Percentiles rank a stretch among this genome's conserved stretches.
These are phyloP conservation scores for Asparagopsis taxiformis DNA, from an alignment of 31 red algal genomes.

Conservation along the genomic window DNA sequence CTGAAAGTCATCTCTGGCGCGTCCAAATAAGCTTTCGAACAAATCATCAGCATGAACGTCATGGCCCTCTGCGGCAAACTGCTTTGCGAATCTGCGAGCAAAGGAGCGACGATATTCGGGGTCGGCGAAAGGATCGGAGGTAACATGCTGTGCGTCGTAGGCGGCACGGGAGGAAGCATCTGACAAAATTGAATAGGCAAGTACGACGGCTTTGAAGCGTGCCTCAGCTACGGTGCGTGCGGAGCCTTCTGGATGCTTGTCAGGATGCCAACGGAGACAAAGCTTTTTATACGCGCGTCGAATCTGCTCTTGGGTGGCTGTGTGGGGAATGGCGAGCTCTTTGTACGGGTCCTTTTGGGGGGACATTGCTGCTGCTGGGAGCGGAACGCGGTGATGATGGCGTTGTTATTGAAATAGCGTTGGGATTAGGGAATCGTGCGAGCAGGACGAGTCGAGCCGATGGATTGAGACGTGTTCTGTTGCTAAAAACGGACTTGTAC, in stretches of 20 bases:
- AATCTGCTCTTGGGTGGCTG: slow-evolving; percentile 73
- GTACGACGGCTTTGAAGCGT: slow-evolving; percentile 62
- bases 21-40: slow-evolving; percentile 26
- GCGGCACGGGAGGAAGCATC: slow-evolving; percentile 50
- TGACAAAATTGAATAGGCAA: slow-evolving; percentile 68
- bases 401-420: no score
- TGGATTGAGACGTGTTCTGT: no score
- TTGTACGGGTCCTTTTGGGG: slow-evolving; percentile 57
- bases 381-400: no score
- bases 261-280: slow-evolving; percentile 79
- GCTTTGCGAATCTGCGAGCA: slow-evolving; percentile 1
- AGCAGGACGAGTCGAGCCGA: no score
- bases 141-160: slow-evolving; percentile 18
- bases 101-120: slow-evolving; percentile 2
- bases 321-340: slow-evolving; percentile 45
- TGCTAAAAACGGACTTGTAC: no score
- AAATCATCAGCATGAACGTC: slow-evolving; percentile 16
- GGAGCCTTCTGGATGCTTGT: slow-evolving; percentile 77
- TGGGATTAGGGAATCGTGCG: no score
- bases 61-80: slow-evolving; percentile 10
- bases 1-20: slow-evolving; percentile 16
- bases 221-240: slow-evolving; percentile 41
- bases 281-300: slow-evolving; percentile 65
- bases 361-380: no score
- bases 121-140: slow-evolving; percentile 8